Evolutionary conservation across 176 grass and related monocot species (phyloP).

Genomic region (Canna indica): DNA sequence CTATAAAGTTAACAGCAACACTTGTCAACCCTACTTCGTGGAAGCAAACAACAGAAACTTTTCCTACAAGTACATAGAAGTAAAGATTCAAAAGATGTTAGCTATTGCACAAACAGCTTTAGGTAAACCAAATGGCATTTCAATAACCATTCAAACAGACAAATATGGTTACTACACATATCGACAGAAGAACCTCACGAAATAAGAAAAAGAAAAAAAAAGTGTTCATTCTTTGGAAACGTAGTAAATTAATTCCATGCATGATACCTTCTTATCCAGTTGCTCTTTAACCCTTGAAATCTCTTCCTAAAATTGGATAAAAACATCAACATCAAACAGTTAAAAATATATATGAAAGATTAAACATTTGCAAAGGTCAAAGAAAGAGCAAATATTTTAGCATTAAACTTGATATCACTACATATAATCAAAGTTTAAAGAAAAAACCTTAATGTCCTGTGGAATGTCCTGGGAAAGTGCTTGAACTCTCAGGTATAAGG

Average conservation of each 20-base stretch:
- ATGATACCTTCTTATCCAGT: conserved; percentile 69
- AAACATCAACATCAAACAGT: neutral
- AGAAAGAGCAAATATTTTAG: neutral
- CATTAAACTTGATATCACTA: neutral
- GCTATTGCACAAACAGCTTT: neutral
- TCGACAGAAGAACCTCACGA: neutral
- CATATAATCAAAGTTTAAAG: neutral
- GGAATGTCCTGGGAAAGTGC: conserved; percentile 77
- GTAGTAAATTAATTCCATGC: neutral
- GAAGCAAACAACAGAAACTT: neutral
- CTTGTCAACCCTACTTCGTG: neutral
- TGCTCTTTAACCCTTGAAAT: conserved; percentile 53
- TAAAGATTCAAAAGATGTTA: neutral
- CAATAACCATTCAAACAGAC: too few species aligned
- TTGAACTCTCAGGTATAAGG: conserved; percentile 89
- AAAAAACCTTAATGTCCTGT: conserved; percentile 54
- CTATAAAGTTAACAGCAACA: neutral
- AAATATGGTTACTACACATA: too few species aligned
- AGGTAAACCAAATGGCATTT: too few species aligned
- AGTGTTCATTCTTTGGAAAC: neutral
- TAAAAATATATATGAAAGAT: neutral
- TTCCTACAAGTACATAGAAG: neutral
- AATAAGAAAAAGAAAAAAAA: neutral
- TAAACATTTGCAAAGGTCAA: conserved; percentile 14
- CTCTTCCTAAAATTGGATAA: conserved; percentile 46